phyloP scores from a whole-genome alignment of 2,329 filamentous ascomycete species.

The Ascochyta lentis region DNA sequence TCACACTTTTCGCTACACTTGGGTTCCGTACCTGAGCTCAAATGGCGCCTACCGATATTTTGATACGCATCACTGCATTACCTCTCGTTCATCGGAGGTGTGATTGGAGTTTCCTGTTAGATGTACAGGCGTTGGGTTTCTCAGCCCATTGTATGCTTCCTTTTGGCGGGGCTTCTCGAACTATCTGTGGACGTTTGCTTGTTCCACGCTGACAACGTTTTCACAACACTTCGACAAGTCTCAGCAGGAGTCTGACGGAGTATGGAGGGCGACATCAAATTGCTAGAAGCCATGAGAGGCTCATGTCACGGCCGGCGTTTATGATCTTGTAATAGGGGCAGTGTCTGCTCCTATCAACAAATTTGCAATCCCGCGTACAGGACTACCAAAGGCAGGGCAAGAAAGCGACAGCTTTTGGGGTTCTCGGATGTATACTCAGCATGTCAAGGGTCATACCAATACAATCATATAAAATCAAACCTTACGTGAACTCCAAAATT shows the following conservation, averaged over 20 bases:
- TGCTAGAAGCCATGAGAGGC: slow-evolving; percentile 1
- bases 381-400: neutral
- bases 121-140: neutral
- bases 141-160: neutral
- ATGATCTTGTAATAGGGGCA: neutral
- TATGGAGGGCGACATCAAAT: slow-evolving; percentile 6
- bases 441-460: neutral
- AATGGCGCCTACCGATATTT: neutral
- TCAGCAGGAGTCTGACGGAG: neutral
- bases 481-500: neutral
- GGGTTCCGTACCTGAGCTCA: neutral
- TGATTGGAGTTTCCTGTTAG: neutral
- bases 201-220: neutral
- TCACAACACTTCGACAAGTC: neutral
- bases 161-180: neutral
- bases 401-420: neutral
- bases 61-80: neutral
- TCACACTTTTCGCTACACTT: slow-evolving; percentile 1
- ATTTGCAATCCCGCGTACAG: slow-evolving; percentile 1
- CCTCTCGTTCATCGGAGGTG: neutral
- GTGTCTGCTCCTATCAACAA: neutral
- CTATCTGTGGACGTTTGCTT: neutral
- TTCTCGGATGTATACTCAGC: neutral
- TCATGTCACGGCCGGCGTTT: slow-evolving; percentile 1
- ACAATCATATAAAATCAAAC: neutral